Base-by-base conservation (phyloP, 768 basidiomycete genomes). In the Leccinum obscurum region DNA sequence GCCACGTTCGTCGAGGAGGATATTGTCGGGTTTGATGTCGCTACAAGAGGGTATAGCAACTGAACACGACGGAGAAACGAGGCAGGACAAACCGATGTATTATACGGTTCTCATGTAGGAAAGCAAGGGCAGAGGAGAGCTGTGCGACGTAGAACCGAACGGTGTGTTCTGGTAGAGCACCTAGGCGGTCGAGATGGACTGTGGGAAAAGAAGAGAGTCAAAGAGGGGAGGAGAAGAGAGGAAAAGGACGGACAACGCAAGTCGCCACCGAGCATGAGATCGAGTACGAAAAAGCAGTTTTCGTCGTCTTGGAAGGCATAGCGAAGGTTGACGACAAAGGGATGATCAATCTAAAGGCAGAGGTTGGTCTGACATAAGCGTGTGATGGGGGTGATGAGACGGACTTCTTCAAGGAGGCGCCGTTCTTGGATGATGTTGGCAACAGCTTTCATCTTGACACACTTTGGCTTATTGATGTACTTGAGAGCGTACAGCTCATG, bases 251-350 rank as follows among this genome's bases (percentile, higher is more conserved):
- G 74, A 95, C 94, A 98, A 64, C 95, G 85, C 56, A 98, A 80
- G 76, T 98, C 95, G 17, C 95, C 95, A 15, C 95, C 95, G 6
- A 98, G 81, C 95, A 98, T 98, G 62, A 98, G 83, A 78, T 98
- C 96, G 63, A 98, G 76, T 20, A 98, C 96, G 69, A 98, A 98
- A 81, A 98, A 98, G 67, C 96, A 96, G 72, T 98, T 96, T 70
- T 98, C 95, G 69, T 98, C 95, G 70, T 98, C 95, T 73, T 98
- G 95, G 75, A 98, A 98, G 20, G 95, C 95, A 72, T 98, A 97
- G 39, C 95, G 87, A 73, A 98, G 69, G 74, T 97, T 97, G 72
- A 96, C 95, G 59, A 98, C 87, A 70, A 89, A 98, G 0, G 95
- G 90, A 69, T 97, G 95, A 77, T 98, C 95, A 67, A 98, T 88